Conservation (phyloP, 257 asterid genomes). For the Ophiorrhiza pumila region DNA sequence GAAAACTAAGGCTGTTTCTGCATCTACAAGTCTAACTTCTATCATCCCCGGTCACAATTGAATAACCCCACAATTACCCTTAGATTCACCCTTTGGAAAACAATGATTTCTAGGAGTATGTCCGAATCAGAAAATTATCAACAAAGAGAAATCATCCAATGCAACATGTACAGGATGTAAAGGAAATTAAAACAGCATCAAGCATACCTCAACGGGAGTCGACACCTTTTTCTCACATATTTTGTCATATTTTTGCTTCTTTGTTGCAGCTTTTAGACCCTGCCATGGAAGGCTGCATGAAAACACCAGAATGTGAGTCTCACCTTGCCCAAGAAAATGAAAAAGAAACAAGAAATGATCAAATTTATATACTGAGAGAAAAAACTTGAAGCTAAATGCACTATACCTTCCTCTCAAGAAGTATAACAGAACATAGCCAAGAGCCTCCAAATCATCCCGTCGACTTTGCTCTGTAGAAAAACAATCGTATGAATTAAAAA, state of each 20-base stretch:
- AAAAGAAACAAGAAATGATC: background rate
- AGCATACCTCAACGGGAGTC: constrained; percentile 41
- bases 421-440: constrained; percentile 46
- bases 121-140: background rate
- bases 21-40: background rate
- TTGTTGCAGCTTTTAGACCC: constrained; percentile 42
- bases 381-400: background rate
- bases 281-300: constrained; percentile 43
- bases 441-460: constrained; percentile 50
- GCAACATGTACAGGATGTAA: background rate
- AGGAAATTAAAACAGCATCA: background rate
- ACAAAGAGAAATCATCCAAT: background rate
- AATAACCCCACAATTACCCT: background rate
- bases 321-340: background rate
- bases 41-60: background rate
- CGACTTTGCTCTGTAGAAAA: constrained; percentile 42
- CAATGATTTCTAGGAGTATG: background rate
- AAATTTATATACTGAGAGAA: background rate
- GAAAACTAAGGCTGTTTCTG: background rate
- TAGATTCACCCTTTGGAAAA: background rate
- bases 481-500: background rate
- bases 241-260: constrained; percentile 42
- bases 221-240: constrained; percentile 43
- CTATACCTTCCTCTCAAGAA: constrained; percentile 45
- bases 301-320: constrained; percentile 1